A percentile compares a stretch with the other conserved stretches of the same genome.
Evolutionary conservation across 805 yeast genomes (phyloP).

Genomic region (Candida pseudoglaebosa): DNA sequence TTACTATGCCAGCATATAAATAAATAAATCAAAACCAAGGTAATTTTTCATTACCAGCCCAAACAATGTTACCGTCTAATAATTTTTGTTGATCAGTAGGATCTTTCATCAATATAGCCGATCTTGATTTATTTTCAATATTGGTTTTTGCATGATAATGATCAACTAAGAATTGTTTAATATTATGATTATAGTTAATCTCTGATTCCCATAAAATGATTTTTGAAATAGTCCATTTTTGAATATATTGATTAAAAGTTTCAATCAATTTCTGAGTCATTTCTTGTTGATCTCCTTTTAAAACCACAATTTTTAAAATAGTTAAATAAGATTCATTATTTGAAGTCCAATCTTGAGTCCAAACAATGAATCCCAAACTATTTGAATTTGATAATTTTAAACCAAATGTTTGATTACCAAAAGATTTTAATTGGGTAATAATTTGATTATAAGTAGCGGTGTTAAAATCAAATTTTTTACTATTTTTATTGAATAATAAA

Average conservation of each 20-base stretch:
- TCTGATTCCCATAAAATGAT: constrained; percentile 35
- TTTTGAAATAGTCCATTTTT: constrained; percentile 9
- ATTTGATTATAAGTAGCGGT: constrained; percentile 17
- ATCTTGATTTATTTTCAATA: constrained; percentile 30
- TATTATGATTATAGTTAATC: constrained; percentile 12
- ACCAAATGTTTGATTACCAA: constrained; percentile 32
- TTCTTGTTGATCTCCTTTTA: constrained; percentile 9
- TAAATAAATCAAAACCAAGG: constrained; percentile 41
- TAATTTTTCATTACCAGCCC: constrained; percentile 41
- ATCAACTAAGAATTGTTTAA: constrained; percentile 14
- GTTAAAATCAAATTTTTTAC: constrained; percentile 15
- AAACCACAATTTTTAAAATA: constrained; percentile 24
- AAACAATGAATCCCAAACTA: constrained; percentile 28
- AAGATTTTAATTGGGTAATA: constrained; percentile 17
- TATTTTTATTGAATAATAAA: constrained; percentile 16
- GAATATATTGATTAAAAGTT: constrained; percentile 9
- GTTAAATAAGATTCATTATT: constrained; percentile 19
- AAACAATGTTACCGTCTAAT: constrained; percentile 23
- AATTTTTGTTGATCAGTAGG: constrained; percentile 22
- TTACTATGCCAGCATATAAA: no score
- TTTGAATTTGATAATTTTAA: constrained; percentile 17
- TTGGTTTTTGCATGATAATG: constrained; percentile 17
- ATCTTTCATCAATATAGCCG: constrained; percentile 30
- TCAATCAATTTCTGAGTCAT: constrained; percentile 8
- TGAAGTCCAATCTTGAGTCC: constrained; percentile 38